Evolutionary conservation across 169 alveolate species (phyloP), one percentile per base, ranked within the genome.

Genomic region (Hepatocystis sp.): DNA sequence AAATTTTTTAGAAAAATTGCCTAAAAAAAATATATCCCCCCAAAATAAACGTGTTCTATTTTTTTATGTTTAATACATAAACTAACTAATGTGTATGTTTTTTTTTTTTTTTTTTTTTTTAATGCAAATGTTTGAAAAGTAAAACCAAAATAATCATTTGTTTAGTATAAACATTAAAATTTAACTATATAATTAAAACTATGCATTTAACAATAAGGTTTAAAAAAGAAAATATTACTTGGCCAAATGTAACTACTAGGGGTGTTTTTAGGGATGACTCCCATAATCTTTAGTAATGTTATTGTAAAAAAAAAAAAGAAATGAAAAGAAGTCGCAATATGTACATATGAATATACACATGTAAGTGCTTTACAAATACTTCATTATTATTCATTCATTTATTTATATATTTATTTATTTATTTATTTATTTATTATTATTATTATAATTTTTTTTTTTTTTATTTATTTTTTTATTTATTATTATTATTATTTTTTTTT

Each of bases 1-100:
- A 25, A 52, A 39, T 30, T 67, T 67, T 67, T 67, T 67, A 28
- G 85, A 67, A 67, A 67, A 67, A 67, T 67, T 67, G 46, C 85
- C 85, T 67, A 34, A 52, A 23, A 19, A 58, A 7, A 32, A 28
- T 17, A n/a, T n/a, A n/a, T n/a, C n/a, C n/a, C n/a, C n/a, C n/a
- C n/a, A n/a, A n/a, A n/a, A n/a, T n/a, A n/a, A 60, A 28, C 53
- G 52, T 10, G 8, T 11, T 30, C 32, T 0, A n/a, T n/a, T 8
- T 11, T 0, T 23, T 60, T 7, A 7, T 32, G 32, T 13, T 2
- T 32, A 11, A 11, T 30, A 47, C 27, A 19, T 39, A n/a, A 25
- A 2, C 28, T 11, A 19, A 10, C 4, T 17, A 17, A 28, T 42
- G 39, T n/a, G 21, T 40, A 23, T n/a, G n/a, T n/a, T n/a, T n/a